These are phyloP conservation scores for Globisporangium uncinulatum DNA, from an alignment of 352 stramenopile genomes.

Conservation along the genomic window DNA sequence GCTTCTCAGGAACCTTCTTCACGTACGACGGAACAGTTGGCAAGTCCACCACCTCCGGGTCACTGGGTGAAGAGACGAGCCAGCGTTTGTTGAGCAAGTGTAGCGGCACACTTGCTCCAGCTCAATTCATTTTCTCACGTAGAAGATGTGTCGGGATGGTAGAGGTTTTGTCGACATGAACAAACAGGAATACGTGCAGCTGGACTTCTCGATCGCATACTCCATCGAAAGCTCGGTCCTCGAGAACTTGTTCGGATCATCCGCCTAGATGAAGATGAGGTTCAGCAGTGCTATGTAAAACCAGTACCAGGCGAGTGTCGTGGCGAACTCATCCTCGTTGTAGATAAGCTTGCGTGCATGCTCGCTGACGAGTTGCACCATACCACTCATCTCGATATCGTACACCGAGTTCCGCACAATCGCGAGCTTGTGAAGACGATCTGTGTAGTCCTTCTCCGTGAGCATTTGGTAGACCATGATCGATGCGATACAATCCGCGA, in stretches of 20 bases:
- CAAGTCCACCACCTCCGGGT: too few relatives aligned
- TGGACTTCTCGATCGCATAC: conserved; percentile 10
- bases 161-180: conserved; percentile 14
- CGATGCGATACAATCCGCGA: conserved; percentile 17
- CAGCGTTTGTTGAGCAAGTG: conserved; percentile 12
- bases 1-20: too few relatives aligned
- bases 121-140: conserved; percentile 10
- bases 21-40: too few relatives aligned
- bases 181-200: conserved; percentile 17
- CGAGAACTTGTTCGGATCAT: background rate
- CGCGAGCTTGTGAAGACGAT: conserved; percentile 10
- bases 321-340: conserved; percentile 13
- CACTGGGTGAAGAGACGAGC: conserved; percentile 1
- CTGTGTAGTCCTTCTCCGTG: conserved; percentile 11
- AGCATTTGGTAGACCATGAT: conserved; percentile 18
- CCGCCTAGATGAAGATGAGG: conserved; percentile 9
- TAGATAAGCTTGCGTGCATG: conserved; percentile 18
- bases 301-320: conserved; percentile 8
- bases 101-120: conserved; percentile 13
- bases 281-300: conserved; percentile 9
- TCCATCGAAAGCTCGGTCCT: conserved; percentile 11
- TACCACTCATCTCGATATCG: conserved; percentile 12
- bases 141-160: conserved; percentile 15
- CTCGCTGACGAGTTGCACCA: conserved; percentile 18
- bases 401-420: conserved; percentile 10